Conservation (phyloP, 306 rosid species). For the Cercis canadensis region DNA sequence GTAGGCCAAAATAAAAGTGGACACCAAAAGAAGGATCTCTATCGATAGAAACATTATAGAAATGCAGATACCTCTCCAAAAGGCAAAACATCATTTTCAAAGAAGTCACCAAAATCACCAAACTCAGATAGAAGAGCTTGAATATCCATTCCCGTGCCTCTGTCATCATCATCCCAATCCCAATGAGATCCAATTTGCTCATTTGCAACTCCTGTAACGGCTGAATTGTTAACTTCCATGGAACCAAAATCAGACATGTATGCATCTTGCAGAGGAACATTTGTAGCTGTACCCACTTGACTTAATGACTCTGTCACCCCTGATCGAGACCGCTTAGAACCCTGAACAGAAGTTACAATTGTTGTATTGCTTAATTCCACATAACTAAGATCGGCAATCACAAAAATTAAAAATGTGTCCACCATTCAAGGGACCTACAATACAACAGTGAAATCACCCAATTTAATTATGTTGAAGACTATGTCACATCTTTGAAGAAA, state of each 20-base stretch:
- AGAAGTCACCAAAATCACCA: conserved; percentile 97
- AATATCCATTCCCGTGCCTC: conserved; percentile 78
- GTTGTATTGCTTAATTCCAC: conserved; percentile 25
- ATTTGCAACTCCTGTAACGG: conserved; percentile 66
- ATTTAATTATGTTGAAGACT: not conserved
- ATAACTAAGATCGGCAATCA: conserved; percentile 30
- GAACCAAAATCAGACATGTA: conserved; percentile 86
- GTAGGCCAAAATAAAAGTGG: conserved; percentile 6
- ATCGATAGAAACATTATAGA: not conserved
- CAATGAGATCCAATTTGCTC: conserved; percentile 78
- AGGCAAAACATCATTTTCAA: conserved; percentile 80
- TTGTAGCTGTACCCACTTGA: conserved; percentile 64
- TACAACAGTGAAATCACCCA: not conserved
- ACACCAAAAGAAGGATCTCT: conserved; percentile 30
- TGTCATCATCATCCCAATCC: conserved; percentile 95
- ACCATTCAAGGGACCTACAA: conserved; percentile 5
- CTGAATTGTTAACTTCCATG: conserved; percentile 71
- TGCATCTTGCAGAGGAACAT: conserved; percentile 67
- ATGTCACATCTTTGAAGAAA: conserved; percentile 20
- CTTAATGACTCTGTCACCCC: conserved; percentile 69
- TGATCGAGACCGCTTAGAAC: conserved; percentile 80
- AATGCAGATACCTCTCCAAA: conserved; percentile 87
- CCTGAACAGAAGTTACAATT: conserved; percentile 51
- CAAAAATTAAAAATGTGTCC: conserved; percentile 4
- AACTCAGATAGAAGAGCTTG: conserved; percentile 84